Evolutionary conservation across 768 basidiomycete genomes (phyloP), one percentile per base, ranked within the genome.

Genomic region (Mycena vulgaris): DNA sequence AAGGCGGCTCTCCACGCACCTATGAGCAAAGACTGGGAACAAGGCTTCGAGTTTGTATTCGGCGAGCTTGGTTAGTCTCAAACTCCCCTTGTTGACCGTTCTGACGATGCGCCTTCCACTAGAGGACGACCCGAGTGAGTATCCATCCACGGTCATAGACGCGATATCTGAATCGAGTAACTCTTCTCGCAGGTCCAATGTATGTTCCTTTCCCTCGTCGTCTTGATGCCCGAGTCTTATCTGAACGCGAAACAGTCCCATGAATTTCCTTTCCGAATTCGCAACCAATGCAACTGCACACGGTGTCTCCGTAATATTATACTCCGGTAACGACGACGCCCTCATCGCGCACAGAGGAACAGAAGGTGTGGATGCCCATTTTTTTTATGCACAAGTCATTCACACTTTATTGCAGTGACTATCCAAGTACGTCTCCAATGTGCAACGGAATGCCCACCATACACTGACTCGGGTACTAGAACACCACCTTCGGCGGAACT

Each of bases 401-500:
- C n/a, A 48, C 4, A 5, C 47, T 48, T 39, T 59, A 59, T 71
- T n/a, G 4, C 72, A 90, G 88, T 90, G 45, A 83, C 86, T 16
- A 91, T 91, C 30, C 89, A 89, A 78, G 89, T 69, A 88, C 74
- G 25, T 72, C n/a, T n/a, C 52, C 19, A 49, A 45, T 19, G 11
- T 60, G 42, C 16, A 28, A 40, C 27, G 16, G 9, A 5, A 37
- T 42, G 10, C 57, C 3, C 21, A 48, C 23, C n/a, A 30, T 30
- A 56, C 21, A 39, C 58, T 64, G 27, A 74, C 66, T 68, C 3
- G 3, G 5, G 37, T 21, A 56, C 23, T 49, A 93, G 90, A 94
- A 94, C 74, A 93, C 92, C 28, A 93, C 93, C 0, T 94, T 93
- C 71, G 92, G 92, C 28, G 93, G 92, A 8, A 89, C 90, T 48